Evolutionary conservation across 2,329 filamentous ascomycete genomes (phyloP).

Genomic region (Lomentospora prolificans): DNA sequence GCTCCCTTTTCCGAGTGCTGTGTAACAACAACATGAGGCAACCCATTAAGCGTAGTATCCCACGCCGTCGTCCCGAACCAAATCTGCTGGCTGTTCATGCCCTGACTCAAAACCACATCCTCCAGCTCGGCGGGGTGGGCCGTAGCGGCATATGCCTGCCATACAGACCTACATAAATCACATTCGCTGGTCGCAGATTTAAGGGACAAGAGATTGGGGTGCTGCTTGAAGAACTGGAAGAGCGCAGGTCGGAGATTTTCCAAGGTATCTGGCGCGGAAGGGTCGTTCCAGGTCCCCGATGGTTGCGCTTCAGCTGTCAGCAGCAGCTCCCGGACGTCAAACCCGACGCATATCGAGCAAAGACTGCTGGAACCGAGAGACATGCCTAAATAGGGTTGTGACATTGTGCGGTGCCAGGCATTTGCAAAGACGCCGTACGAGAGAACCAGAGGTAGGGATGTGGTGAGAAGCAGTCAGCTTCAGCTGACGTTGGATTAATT

Average conservation of each 20-base stretch:
- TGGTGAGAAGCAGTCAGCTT: no score
- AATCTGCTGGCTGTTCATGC: not conserved
- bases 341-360: not conserved
- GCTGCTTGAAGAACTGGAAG: not conserved
- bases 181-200: not conserved
- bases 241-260: not conserved
- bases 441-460: not conserved
- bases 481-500: no score
- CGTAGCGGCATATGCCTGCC: not conserved
- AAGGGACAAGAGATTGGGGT: not conserved
- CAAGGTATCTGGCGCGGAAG: not conserved
- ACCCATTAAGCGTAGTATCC: not conserved
- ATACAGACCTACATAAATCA: not conserved
- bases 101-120: not conserved
- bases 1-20: not conserved
- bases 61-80: not conserved
- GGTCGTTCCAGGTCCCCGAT: not conserved
- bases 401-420: not conserved
- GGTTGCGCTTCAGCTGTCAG: not conserved
- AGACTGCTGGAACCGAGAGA: not conserved
- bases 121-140: not conserved
- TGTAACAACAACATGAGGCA: not conserved
- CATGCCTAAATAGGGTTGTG: not conserved
- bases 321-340: not conserved
- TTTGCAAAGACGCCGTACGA: not conserved